Base-by-base conservation (phyloP, 257 asterid species). In the Phtheirospermum japonicum region DNA sequence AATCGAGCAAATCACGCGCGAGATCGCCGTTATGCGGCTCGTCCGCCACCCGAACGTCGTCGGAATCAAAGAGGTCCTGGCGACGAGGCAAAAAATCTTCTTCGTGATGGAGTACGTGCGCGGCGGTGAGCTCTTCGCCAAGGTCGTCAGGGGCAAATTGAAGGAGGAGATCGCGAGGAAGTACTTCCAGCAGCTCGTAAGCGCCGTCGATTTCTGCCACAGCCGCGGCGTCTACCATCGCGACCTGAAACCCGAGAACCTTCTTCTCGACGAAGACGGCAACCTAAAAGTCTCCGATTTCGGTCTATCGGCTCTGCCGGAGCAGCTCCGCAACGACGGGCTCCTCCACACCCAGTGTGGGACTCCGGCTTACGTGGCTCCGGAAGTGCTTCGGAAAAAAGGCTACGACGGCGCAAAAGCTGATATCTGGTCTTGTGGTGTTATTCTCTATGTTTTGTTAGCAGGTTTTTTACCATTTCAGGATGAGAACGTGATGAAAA, bases 361-460 rank as follows among this genome's bases (percentile, higher is more conserved):
- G 2, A 86, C 96, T 0, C 96, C 96, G 6, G 90, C 96, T 20
- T 88, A 88, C 43, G 95, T 86, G 5, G 88, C 95, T 0, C 96
- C 96, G 9, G 96, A 89, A 54, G 93, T 89, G 2, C 62, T 89
- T 0, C 61, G 93, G 59, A 79, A 76, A 51, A 84, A 77, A 68
- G 96, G 96, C 2, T 89, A 89, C 48, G 95, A 84, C 63, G 96
- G 96, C 7, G 84, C 87, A 0, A 82, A 73, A 64, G 79, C 93
- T 0, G 96, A 89, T 67, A 77, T 89, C n/a, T 89, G 96, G 96
- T 89, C 96, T 0, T 89, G 96, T 64, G 96, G 96, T 6, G 93
- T 89, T 20, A 77, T 89, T 39, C 71, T 89, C 4, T 89, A 89
- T 54, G 96, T 76, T 19, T 70, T 89, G 4, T 71, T 89, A 3